Evolutionary conservation across 257 asterid genomes (phyloP), one percentile per base, ranked within the genome.

Genomic region (Jacaranda mimosifolia): DNA sequence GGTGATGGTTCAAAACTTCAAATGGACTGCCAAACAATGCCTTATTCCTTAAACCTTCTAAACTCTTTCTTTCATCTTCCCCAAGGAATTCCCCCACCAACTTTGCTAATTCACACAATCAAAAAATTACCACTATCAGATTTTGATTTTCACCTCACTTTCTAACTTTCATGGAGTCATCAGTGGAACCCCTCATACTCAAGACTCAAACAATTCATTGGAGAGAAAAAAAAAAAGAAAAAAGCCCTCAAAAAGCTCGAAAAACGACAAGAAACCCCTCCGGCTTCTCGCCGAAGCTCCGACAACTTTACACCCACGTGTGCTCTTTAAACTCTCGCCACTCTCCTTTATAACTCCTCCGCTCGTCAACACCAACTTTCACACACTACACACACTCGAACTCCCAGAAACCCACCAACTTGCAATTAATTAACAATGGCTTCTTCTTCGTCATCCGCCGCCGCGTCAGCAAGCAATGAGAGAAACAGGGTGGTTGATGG

Each of bases 211-310:
- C 64, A 21, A 26, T 1, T 26, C 32, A 26, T 26, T 26, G 32
- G 2, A 26, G 2, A 26, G 2, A 26, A 26, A 26, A 26, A 26
- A 26, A 26, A 66, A 3, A 53, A 0, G 43, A 17, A 32, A 51
- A 17, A 4, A 13, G 19, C 63, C 51, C 74, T 53, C 46, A 9
- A 45, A 77, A 72, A 42, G 4, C 64, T 36, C 19, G 14, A 7
- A 4, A 80, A 9, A 48, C 84, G 78, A 80, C 84, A 75, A 75
- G 70, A 74, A 12, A 3, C 60, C 39, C 9, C 63, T 68, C 80
- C 80, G 77, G 76, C 77, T 79, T 73, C 76, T 69, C 84, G 84
- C 78, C 81, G 78, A 69, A 32, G 39, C 48, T 72, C 70, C 3
- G 64, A 9, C n/a, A 42, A 32, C 13, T 38, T 57, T 57, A 48